Evolutionary conservation across 169 alveolate species (phyloP), one percentile per base, ranked within the genome.

Genomic region (Ichthyophthirius multifiliis): DNA sequence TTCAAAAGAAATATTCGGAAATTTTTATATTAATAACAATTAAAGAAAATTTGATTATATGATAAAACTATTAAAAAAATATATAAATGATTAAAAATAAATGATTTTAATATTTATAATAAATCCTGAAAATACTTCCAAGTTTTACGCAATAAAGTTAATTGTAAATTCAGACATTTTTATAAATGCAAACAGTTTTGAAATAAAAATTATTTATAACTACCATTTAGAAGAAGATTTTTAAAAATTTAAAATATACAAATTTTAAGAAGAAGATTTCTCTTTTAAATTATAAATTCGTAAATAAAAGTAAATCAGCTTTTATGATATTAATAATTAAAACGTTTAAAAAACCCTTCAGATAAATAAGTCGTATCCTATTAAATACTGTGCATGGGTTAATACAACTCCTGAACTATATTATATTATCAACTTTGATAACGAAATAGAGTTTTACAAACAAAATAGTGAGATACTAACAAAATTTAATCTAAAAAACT

Each of bases 351-450:
- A 39, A 27, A 55, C 23, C 4, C 34, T 16, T 27, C 43, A 55
- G 5, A 55, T 39, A 20, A 55, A 55, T 12, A 55, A 16, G 18
- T n/a, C 18, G 9, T 34, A 55, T 55, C 31, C 6, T 55, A 55
- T 55, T 55, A 55, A 55, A 27, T 55, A 55, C 34, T 55, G 43
- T 18, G 71, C 43, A 27, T 55, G 71, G 71, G 71, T 55, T 13
- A 55, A 55, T 10, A 27, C 71, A 10, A 55, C 23, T n/a, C 71
- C 71, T 18, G 3, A 16, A 1, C 10, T 55, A 10, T 55, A 27
- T 55, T 55, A 55, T 23, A 55, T 55, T 23, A 55, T 55, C 0
- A 55, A 34, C 9, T 55, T 55, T 27, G 31, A 27, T 55, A 55
- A 55, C 5, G 71, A 55, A 1, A 55, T 55, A 15, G 71, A 55